Conservation (phyloP, 805 yeast species). For the Torulaspora delbrueckii region DNA sequence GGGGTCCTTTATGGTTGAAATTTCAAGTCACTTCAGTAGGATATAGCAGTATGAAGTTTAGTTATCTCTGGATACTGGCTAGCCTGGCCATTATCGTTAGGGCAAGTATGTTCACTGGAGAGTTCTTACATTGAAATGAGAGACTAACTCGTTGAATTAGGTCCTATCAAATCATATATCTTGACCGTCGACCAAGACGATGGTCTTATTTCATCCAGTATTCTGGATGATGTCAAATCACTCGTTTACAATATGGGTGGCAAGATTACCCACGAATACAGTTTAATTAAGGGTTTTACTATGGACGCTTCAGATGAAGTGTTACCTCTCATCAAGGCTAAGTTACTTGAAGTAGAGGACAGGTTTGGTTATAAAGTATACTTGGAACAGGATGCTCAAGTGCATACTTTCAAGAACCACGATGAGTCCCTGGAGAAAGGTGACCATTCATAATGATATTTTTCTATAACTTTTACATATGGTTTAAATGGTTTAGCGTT, state of each 20-base stretch:
- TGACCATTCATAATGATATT: not conserved
- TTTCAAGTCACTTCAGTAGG: not conserved
- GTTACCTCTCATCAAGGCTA: conserved; percentile 20
- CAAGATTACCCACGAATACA: conserved; percentile 44
- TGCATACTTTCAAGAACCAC: conserved; percentile 19
- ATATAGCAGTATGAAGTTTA: not conserved
- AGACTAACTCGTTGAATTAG: conserved; percentile 4
- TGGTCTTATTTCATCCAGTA: conserved; percentile 6
- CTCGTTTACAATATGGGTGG: conserved; percentile 41
- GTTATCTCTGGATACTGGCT: not conserved
- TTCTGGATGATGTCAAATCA: conserved; percentile 31
- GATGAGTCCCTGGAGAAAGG: conserved; percentile 7
- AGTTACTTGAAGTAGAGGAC: conserved; percentile 17
- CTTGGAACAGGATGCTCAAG: conserved; percentile 30
- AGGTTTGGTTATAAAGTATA: conserved; percentile 19
- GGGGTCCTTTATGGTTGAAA: not conserved
- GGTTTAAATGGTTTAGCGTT: conserved; percentile 38
- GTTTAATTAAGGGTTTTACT: conserved; percentile 46
- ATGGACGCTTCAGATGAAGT: conserved; percentile 37
- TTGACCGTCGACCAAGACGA: conserved; percentile 16
- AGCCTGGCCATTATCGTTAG: conserved; percentile 1
- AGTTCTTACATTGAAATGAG: not conserved
- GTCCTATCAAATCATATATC: conserved; percentile 17
- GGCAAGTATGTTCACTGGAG: conserved; percentile 7
- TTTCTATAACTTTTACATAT: conserved; percentile 1